These are phyloP conservation scores for Epichloe elymi DNA, from an alignment of 2,329 filamentous ascomycete species.

Conservation along the genomic window DNA sequence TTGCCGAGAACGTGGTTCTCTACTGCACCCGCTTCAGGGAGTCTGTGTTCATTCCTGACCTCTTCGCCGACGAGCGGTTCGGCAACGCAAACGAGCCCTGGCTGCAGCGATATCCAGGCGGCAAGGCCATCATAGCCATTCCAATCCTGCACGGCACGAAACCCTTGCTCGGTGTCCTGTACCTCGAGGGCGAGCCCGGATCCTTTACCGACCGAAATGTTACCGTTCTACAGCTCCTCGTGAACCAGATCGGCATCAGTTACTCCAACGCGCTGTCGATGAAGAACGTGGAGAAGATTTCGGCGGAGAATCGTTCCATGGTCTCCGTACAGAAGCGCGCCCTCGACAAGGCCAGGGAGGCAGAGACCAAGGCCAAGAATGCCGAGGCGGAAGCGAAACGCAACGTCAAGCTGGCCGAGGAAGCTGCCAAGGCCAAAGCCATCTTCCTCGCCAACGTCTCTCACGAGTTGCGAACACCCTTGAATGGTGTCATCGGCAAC, in stretches of 20 bases:
- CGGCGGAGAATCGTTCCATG: conserved; percentile 67
- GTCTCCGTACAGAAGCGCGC: conserved; percentile 63
- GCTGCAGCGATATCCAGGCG: conserved; percentile 52
- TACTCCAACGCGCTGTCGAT: conserved; percentile 55
- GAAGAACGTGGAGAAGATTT: conserved; percentile 63
- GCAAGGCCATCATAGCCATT: conserved; percentile 66
- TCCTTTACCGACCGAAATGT: conserved; percentile 65
- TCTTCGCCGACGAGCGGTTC: conserved; percentile 64
- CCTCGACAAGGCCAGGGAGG: conserved; percentile 55
- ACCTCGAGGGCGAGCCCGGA: conserved; percentile 61
- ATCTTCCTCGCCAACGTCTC: conserved; percentile 73
- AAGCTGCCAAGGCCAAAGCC: conserved; percentile 70
- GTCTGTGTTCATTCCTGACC: conserved; percentile 58
- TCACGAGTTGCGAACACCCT: conserved; percentile 68
- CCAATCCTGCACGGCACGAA: conserved; percentile 64
- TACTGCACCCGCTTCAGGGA: conserved; percentile 69
- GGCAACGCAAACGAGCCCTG: conserved; percentile 60
- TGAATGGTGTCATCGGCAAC: conserved; percentile 83
- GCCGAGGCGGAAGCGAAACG: conserved; percentile 65
- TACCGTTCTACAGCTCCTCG: conserved; percentile 54
- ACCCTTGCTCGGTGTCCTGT: conserved; percentile 58
- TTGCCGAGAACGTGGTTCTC: conserved; percentile 65
- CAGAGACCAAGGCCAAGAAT: conserved; percentile 62
- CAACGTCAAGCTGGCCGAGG: conserved; percentile 70
- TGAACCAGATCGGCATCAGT: conserved; percentile 66